These are phyloP conservation scores for Xerocomellus amylosporus DNA, from an alignment of 768 basidiomycete genomes.

Conservation along the genomic window DNA sequence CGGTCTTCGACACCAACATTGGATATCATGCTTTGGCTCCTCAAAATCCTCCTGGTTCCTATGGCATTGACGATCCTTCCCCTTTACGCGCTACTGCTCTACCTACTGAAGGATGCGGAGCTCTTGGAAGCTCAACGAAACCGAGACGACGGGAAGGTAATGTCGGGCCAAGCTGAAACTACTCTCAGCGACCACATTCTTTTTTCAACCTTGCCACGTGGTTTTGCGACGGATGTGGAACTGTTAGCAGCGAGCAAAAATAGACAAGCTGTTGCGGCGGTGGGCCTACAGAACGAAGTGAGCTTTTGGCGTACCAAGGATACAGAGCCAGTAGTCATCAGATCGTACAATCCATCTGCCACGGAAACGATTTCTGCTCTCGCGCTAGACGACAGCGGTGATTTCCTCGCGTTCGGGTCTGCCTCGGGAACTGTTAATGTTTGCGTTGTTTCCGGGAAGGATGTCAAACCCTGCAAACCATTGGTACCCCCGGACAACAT, in stretches of 20 bases:
- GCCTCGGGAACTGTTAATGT: slow-evolving; percentile 60
- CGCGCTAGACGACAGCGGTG: slow-evolving; percentile 58
- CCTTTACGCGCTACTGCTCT: slow-evolving; percentile 76
- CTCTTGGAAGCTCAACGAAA: slow-evolving; percentile 83
- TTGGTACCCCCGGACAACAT: slow-evolving; percentile 42
- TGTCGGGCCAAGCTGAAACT: slow-evolving; percentile 23
- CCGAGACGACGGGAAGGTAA: slow-evolving; percentile 45
- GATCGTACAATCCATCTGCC: slow-evolving; percentile 42
- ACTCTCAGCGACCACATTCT: slow-evolving; percentile 44
- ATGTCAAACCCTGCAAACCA: slow-evolving; percentile 38
- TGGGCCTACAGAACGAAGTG: slow-evolving; percentile 78
- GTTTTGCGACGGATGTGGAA: slow-evolving; percentile 80
- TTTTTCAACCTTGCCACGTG: slow-evolving; percentile 76
- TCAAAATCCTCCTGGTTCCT: slow-evolving; percentile 82
- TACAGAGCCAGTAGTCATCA: slow-evolving; percentile 43
- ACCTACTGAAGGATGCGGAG: slow-evolving; percentile 89
- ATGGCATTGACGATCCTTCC: slow-evolving; percentile 72
- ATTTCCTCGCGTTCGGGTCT: slow-evolving; percentile 70
- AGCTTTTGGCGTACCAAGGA: slow-evolving; percentile 59
- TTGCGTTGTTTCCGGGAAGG: slow-evolving; percentile 52
- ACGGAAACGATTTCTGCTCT: slow-evolving; percentile 56
- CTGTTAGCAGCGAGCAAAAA: slow-evolving; percentile 69
- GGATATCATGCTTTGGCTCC: slow-evolving; percentile 64
- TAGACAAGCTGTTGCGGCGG: slow-evolving; percentile 62
- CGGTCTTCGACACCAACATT: slow-evolving; percentile 48